Evolutionary conservation across 2,329 filamentous ascomycete genomes (phyloP), one percentile per base, ranked within the genome.

Genomic region (Bipolaris victoriae): DNA sequence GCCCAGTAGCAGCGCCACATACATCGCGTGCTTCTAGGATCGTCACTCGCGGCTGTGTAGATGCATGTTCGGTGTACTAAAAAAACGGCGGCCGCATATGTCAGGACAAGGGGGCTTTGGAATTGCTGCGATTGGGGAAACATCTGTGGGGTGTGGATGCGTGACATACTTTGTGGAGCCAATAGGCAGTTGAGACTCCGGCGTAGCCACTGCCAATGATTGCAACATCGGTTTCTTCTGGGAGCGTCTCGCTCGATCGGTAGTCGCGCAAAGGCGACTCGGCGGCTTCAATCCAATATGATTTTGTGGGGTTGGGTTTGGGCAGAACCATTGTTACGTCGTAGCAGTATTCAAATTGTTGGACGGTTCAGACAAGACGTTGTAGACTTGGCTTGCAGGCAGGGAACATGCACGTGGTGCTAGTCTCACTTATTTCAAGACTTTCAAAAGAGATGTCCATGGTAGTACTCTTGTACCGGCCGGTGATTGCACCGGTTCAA

Each of bases 271-370:
- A 36, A 16, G 55, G 55, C 20, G 58, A 61, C 1, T 55, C 44
- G 9, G 58, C 58, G 41, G 58, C 58, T 29, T 61, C 58, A 44
- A 61, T 61, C 58, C 58, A 61, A 29, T 61, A 61, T 33, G 58
- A 58, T 18, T 61, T 61, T 15, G 58, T 61, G 4, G 58, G 55
- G 26, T 58, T 49, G 33, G 13, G 44, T 35, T 16, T 39, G 20
- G 58, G 58, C 16, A 61, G 35, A 22, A 61, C 58, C 58, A 61
- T 61, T 15, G 26, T 33, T 33, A 13, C 29, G 29, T 11, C 10
- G 29, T 31, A 13, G 29, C 10, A 31, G 10, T 31, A 31, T 46
- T 26, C 18, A 20, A 20, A 6, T 46, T 9, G 43, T 31, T 29
- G 18, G 18, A 24, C 5, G n/a, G 20, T 24, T 43, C 7, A 13